phyloP scores from a whole-genome alignment of 495 filamentous ascomycete species.

The Delitschia confertaspora region DNA sequence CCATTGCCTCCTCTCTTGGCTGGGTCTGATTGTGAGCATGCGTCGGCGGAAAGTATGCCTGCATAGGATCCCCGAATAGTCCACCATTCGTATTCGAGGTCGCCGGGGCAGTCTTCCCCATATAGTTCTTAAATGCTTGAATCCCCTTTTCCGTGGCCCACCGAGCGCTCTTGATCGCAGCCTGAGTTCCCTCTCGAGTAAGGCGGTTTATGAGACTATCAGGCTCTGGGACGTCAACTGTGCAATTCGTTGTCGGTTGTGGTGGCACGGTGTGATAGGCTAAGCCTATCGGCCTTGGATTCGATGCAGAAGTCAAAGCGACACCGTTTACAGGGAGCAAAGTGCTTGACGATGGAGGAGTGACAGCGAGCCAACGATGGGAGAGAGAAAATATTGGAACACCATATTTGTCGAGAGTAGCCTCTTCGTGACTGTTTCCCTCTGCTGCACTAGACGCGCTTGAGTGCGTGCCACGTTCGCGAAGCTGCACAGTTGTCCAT shows the following conservation, averaged over 20 bases:
- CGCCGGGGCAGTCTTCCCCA: slow-evolving; percentile 50
- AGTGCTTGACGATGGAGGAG: slow-evolving; percentile 63
- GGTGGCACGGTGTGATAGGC: slow-evolving; percentile 63
- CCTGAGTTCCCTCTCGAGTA: slow-evolving; percentile 79
- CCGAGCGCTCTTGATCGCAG: slow-evolving; percentile 76
- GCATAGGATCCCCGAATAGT: slow-evolving; percentile 27
- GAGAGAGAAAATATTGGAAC: slow-evolving; percentile 67
- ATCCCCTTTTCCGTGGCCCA: slow-evolving; percentile 80
- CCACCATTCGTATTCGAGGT: slow-evolving; percentile 35
- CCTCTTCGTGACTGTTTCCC: slow-evolving; percentile 40
- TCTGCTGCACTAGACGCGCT: slow-evolving; percentile 50
- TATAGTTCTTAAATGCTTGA: slow-evolving; percentile 84
- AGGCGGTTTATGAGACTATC: slow-evolving; percentile 79
- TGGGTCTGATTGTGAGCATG: slow-evolving; percentile 39
- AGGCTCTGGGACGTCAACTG: slow-evolving; percentile 66
- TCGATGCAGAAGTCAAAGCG: slow-evolving; percentile 35
- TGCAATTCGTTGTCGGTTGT: slow-evolving; percentile 63
- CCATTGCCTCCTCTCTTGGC: slow-evolving; percentile 55
- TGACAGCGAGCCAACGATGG: slow-evolving; percentile 76
- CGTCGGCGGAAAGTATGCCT: slow-evolving; percentile 61
- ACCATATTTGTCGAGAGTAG: slow-evolving; percentile 37
- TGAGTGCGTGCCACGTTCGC: slow-evolving; percentile 41
- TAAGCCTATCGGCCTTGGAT: slow-evolving; percentile 55
- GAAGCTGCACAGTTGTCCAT: slow-evolving; percentile 70
- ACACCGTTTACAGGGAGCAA: slow-evolving; percentile 58